Base-by-base conservation (phyloP, 2,329 filamentous ascomycete genomes). In the Colletotrichum ledebouriae region DNA sequence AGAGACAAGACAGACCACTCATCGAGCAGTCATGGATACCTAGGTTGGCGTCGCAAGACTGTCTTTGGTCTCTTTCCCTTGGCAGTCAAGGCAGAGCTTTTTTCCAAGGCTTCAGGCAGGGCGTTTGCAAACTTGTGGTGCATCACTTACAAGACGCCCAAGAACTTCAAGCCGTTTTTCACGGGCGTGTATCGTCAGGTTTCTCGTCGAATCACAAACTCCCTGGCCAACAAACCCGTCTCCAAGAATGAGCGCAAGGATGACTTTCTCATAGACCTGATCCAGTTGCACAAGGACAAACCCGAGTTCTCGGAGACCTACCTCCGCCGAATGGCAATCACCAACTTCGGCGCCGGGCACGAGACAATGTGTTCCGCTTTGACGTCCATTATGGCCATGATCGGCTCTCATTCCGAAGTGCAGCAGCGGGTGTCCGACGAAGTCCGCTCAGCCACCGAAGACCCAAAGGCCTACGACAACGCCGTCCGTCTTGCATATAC, bases 331-430 rank as follows among this genome's bases (percentile, higher is more conserved):
- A 83, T 87, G 78, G 84, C 83, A 2, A 78, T 86, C 2, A 86
- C 85, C 2, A 87, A 87, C 70, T 87, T 87, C 71, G 85, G 85
- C 11, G 85, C 85, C 1, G 85, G 85, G 0, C 85, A 87, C 67
- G 85, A 87, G 71, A 87, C 85, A 0, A 80, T 86, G 77, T 84
- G 83, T 11, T 85, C 85, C 1, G 85, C 85, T 0, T 72, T 87
- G 6, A 86, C 84, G 0, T 82, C 85, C 3, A 76, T 80, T 22
- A 73, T 88, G 53, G 76, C 82, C 53, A 81, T 85, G 78, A 77
- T 87, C 25, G 83, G 79, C 1, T 79, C 79, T 0, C 78, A 83
- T 34, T 44, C 71, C 0, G 71, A 73, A 0, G 74, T 79, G 0
- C 80, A 82, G 47, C 25, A 63, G 1, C 74, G 71, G 2, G 76